Evolutionary conservation across 768 basidiomycete genomes (phyloP), one percentile per base, ranked within the genome.

Genomic region (Cystoderma amianthinum): DNA sequence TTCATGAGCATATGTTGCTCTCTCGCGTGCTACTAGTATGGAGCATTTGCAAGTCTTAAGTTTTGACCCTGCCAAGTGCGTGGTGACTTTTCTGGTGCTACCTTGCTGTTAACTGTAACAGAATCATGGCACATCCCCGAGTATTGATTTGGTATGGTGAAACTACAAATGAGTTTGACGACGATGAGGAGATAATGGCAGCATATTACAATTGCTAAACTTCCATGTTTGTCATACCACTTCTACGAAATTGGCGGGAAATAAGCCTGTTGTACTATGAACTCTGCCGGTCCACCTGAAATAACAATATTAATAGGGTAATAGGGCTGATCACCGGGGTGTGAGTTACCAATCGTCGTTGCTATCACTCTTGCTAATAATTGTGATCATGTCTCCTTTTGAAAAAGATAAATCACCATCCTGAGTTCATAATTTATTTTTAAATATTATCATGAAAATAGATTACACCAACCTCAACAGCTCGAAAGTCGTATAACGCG

Each of bases 171-270:
- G 65, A 68, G 32, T 61, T 63, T 57, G 71, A 74, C 33, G 41
- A 45, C 17, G 68, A 68, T 4, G 61, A 62, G 22, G 59, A 51
- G 0, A 58, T 59, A 44, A 53, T 53, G 30, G 55, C n/a, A n/a
- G n/a, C 49, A 17, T 69, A 65, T 45, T 65, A 60, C 38, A 46
- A 55, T 24, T 40, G 39, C 28, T 44, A 41, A 38, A 6, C 9
- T 32, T n/a, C 9, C 9, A n/a, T n/a, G n/a, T 23, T 41, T 38
- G 34, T 58, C 51, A 72, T 24, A 64, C 62, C 39, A 87, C 59
- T 54, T 87, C 83, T n/a, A 88, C 83, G 51, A 86, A 87, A 56
- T 89, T 89, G 12, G 87, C 87, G 23, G 87, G 87, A 58, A 91
- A 90, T 34, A 82, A 73, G 0, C 88, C 88, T 48, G 75, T 64